These are phyloP conservation scores for Beauveria medogensis DNA, from an alignment of 2,329 filamentous ascomycete genomes.

Conservation along the genomic window DNA sequence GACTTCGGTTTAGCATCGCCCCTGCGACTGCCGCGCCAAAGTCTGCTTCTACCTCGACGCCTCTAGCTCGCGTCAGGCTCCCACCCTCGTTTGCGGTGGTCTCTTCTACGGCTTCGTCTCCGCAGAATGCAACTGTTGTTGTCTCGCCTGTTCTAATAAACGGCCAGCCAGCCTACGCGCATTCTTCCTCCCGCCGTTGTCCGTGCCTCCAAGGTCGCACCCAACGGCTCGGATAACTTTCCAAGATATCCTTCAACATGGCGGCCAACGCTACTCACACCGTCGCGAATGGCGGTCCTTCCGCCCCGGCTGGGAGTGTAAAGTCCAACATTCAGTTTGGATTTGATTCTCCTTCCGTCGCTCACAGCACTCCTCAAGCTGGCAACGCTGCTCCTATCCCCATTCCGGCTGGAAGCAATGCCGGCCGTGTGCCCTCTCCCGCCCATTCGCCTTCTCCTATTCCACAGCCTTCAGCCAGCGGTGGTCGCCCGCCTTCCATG, in stretches of 20 bases:
- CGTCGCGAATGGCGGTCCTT: slow-evolving; percentile 64
- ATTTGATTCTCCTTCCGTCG: slow-evolving; percentile 61
- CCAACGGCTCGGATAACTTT: slow-evolving; percentile 74
- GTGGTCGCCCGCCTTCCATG: slow-evolving; percentile 77
- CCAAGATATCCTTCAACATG: slow-evolving; percentile 89
- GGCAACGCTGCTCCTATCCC: slow-evolving; percentile 47
- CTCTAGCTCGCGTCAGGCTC: not conserved
- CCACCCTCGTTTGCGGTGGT: slow-evolving; percentile 5
- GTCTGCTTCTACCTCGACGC: not conserved
- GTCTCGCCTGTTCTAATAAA: slow-evolving; percentile 10
- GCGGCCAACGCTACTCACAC: slow-evolving; percentile 71
- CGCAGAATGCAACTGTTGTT: slow-evolving; percentile 10
- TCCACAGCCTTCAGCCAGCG: slow-evolving; percentile 74
- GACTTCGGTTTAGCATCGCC: not conserved
- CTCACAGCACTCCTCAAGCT: slow-evolving; percentile 58
- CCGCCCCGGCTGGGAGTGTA: slow-evolving; percentile 21
- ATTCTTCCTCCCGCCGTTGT: slow-evolving; percentile 54
- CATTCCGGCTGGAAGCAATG: slow-evolving; percentile 54
- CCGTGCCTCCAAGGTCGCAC: slow-evolving; percentile 47
- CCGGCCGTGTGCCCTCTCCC: slow-evolving; percentile 71
- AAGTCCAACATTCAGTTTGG: slow-evolving; percentile 63
- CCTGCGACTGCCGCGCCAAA: not conserved
- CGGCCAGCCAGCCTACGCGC: slow-evolving; percentile 5
- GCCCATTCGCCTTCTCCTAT: slow-evolving; percentile 88
- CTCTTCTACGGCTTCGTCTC: slow-evolving; percentile 1